Conservation (phyloP, 148 eudicot species). For the Dianthus caryophyllus region DNA sequence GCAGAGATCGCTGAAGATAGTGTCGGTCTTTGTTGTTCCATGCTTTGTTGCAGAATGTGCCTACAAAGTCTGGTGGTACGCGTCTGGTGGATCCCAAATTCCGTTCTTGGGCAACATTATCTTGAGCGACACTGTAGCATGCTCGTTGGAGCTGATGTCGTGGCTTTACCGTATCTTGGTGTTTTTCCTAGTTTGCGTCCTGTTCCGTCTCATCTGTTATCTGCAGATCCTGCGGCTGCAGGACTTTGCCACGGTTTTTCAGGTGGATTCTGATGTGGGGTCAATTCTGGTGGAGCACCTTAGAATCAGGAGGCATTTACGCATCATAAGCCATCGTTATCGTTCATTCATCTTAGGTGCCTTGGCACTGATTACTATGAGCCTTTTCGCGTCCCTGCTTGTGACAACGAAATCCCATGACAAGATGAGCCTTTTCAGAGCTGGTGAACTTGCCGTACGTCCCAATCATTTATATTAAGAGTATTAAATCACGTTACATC, state of each 20-base stretch:
- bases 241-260: slow-evolving; percentile 69
- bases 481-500: too few relatives aligned
- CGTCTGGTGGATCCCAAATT: slow-evolving; percentile 64
- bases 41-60: slow-evolving; percentile 66
- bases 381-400: slow-evolving; percentile 61
- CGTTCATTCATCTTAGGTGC: slow-evolving; percentile 64
- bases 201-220: slow-evolving; percentile 84
- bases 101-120: slow-evolving; percentile 68
- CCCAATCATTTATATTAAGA: too few relatives aligned
- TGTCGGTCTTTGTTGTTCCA: slow-evolving; percentile 68
- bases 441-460: slow-evolving; percentile 92
- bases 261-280: slow-evolving; percentile 65
- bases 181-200: slow-evolving; percentile 82
- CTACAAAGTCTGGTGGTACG: slow-evolving; percentile 96
- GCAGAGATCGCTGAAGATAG: slow-evolving; percentile 81
- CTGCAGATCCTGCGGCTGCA: slow-evolving; percentile 78
- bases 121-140: slow-evolving; percentile 55
- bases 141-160: slow-evolving; percentile 64
- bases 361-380: slow-evolving; percentile 55
- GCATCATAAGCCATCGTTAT: slow-evolving; percentile 79
- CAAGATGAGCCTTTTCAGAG: slow-evolving; percentile 43
- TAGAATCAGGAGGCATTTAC: slow-evolving; percentile 68
- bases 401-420: slow-evolving; percentile 46
- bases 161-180: slow-evolving; percentile 83
- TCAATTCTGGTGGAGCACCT: slow-evolving; percentile 70